Evolutionary conservation across 2,329 filamentous ascomycete species (phyloP).

Genomic region (Fusarium newnesense): DNA sequence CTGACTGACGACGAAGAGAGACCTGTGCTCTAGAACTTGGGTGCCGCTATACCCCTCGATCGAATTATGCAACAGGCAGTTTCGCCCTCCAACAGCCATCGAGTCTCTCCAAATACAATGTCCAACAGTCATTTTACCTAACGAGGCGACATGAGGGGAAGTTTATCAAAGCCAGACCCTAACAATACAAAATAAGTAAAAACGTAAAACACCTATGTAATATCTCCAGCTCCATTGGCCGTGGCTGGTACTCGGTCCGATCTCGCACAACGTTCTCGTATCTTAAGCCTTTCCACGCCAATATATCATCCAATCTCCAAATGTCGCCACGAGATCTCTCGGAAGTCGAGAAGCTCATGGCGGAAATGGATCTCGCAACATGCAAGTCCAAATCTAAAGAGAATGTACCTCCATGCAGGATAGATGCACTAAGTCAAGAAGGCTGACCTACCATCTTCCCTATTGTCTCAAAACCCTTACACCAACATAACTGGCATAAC

Average conservation of each 20-base stretch:
- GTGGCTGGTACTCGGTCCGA: constrained; percentile 5
- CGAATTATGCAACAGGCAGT: not conserved
- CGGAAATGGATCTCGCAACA: not conserved
- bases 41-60: not conserved
- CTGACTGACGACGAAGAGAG: not conserved
- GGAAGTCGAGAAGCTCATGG: not conserved
- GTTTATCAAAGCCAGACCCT: too few relatives aligned
- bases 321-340: not conserved
- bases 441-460: not conserved
- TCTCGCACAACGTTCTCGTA: not conserved
- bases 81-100: not conserved
- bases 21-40: not conserved
- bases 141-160: not conserved
- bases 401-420: not conserved
- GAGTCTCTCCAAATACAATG: not conserved
- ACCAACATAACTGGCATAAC: fast-evolving
- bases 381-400: too few relatives aligned
- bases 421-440: not conserved
- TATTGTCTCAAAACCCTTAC: too few relatives aligned
- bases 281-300: not conserved
- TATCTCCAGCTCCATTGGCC: too few relatives aligned
- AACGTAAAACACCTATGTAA: not conserved
- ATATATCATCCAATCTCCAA: not conserved
- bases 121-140: not conserved
- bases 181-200: not conserved